Base-by-base conservation (phyloP, 2,329 filamentous ascomycete genomes). In the Talaromyces sp. region DNA sequence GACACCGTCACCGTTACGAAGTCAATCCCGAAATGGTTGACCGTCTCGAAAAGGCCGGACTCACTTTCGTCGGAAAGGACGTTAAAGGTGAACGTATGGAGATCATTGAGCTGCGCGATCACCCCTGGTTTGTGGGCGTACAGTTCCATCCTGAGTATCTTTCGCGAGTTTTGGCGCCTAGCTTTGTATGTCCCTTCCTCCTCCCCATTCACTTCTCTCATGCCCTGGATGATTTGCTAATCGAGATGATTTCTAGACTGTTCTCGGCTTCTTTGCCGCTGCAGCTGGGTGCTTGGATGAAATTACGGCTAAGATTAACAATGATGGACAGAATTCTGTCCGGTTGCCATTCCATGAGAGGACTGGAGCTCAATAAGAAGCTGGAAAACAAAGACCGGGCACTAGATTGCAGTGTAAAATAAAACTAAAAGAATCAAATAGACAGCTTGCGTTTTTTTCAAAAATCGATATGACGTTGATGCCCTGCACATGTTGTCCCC, bases 1-100 rank as follows among this genome's bases (percentile, higher is more conserved):
- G 91, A 53, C 91, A 96, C 73, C 85, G 91, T 60, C 91, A 96
- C 75, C 84, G 91, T 37, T 96, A 96, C 71, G 91, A 96, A 77
- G 89, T 96, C 63, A 96, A 96, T 75, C 91, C 91, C 0, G 82
- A 84, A 10, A 87, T 87, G 67, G 84, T 95, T 54, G 84, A 87
- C 3, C 75, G 76, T 33, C 79, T 96, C 3, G 81, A 89, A 63
- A 75, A 82, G 46, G 84, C 81, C 5, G 91, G 91, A 0, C 78
- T 96, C 33, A 77, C 80, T 41, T 92, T 95, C 68, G 81, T 92
- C 59, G 89, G 88, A 63, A 91, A 91, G 72, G 91, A 95, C 67
- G 85, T 89, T 59, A 85, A 81, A 60, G 89, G 88, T 45, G 83
- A 87, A 65, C 83, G 91, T 33, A 91, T 94, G 87, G 91, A 95